Evolutionary conservation across 768 basidiomycete species (phyloP).

Genomic region (Psilocybe tampanensis): DNA sequence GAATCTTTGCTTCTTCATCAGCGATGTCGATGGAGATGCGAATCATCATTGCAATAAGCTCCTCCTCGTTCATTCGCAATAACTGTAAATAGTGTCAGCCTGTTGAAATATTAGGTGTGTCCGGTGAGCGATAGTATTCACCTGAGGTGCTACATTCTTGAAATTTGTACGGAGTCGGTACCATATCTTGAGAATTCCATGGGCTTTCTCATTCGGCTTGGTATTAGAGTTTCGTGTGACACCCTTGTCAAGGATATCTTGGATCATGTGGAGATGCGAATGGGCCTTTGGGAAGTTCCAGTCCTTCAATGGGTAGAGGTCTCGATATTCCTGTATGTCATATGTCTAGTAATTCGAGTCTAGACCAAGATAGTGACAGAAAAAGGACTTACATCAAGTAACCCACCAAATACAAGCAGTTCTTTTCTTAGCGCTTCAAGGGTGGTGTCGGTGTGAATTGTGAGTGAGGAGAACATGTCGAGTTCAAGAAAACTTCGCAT

Average conservation of each 20-base stretch:
- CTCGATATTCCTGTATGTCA: not conserved
- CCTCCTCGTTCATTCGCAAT: not conserved
- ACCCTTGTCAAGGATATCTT: constrained; percentile 34
- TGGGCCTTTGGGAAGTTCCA: constrained; percentile 40
- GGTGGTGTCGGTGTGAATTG: constrained; percentile 32
- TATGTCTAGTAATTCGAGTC: no score
- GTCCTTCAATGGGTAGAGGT: constrained; percentile 13
- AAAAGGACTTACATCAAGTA: constrained; percentile 11
- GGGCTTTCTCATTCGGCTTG: constrained; percentile 30
- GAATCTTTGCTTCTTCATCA: not conserved
- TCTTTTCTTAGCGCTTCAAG: constrained; percentile 20
- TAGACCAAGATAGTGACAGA: not conserved
- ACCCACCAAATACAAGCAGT: constrained; percentile 17
- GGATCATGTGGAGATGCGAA: constrained; percentile 30
- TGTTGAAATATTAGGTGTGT: no score
- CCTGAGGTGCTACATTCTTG: constrained; percentile 33
- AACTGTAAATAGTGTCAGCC: not conserved
- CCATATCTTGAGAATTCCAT: constrained; percentile 26
- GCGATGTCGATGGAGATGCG: not conserved
- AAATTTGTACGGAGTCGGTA: constrained; percentile 32
- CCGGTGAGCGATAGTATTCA: no score
- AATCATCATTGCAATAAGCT: not conserved
- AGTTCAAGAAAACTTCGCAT: constrained; percentile 32
- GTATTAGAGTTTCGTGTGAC: constrained; percentile 31
- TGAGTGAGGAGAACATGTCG: constrained; percentile 28